Percentiles rank a stretch among this genome's conserved stretches.
These are phyloP conservation scores for Fusarium robinianum DNA, from an alignment of 2,329 filamentous ascomycete genomes.

Conservation along the genomic window DNA sequence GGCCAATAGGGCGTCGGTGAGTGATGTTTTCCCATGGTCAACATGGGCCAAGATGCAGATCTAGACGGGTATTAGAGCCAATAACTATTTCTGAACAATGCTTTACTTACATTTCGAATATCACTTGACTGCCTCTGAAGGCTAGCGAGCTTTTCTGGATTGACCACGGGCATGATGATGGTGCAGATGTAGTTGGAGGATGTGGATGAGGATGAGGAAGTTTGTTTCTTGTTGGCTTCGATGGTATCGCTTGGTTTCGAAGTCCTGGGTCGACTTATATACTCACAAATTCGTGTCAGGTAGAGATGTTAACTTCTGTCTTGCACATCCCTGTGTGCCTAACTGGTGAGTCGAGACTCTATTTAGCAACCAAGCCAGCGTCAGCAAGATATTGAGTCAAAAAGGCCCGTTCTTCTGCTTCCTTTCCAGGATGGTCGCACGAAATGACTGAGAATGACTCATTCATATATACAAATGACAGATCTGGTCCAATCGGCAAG, in stretches of 20 bases:
- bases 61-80: conserved; percentile 46
- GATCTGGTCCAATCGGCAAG: conserved; percentile 7
- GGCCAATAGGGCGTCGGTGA: conserved; percentile 93
- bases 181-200: neutral
- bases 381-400: conserved; percentile 23
- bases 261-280: conserved; percentile 5
- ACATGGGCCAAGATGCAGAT: conserved; percentile 97
- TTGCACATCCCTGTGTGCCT: conserved; percentile 33
- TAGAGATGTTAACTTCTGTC: conserved; percentile 13
- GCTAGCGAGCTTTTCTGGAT: conserved; percentile 84
- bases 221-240: too few relatives aligned
- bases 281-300: too few relatives aligned
- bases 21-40: conserved; percentile 97
- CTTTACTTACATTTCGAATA: conserved; percentile 79
- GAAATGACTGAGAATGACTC: conserved; percentile 37
- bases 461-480: conserved; percentile 19
- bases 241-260: too few relatives aligned
- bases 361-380: conserved; percentile 14
- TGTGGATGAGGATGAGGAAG: conserved; percentile 2
- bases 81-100: neutral
- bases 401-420: conserved; percentile 20
- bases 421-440: conserved; percentile 12
- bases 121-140: conserved; percentile 87
- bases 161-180: conserved; percentile 83
- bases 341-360: conserved; percentile 21